Base-by-base conservation (phyloP, 108 stramenopile species). In the Poteriospumella lacustris region DNA sequence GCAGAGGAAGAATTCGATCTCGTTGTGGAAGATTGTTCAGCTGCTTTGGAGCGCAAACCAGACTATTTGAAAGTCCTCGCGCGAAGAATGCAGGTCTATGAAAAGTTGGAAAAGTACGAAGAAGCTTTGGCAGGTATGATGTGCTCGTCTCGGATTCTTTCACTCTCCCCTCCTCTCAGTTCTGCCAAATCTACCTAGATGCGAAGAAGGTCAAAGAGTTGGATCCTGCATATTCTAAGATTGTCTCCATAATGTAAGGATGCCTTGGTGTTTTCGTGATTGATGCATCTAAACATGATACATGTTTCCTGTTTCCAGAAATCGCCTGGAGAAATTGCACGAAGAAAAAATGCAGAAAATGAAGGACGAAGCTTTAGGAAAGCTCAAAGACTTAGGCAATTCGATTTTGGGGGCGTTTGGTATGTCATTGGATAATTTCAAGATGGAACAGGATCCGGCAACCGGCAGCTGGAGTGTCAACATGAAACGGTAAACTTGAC, bases 381-480 rank as follows among this genome's bases (percentile, higher is more conserved):
- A 98, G 77, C 87, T 98, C 44, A 98, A 97, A 82, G 95, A 98
- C 41, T 83, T 98, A 67, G 97, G 97, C n/a, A 97, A 98, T 80
- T 83, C 81, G 29, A 75, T 98, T 2, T 82, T 98, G 28, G 91
- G 94, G 28, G 92, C 95, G 77, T 98, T 98, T 86, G 97, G 97
- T 9, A 76, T 98, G 84, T 91, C 90, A 62, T 68, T 96, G 69
- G 96, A 98, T 80, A 98, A 98, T 76, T 98, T 98, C 76, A 81
- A 94, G 81, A 87, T 95, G 39, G 86, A 91, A 2, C 91, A 98
- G 89, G 96, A 98, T 85, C 95, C 95, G 3, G 90, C 87, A 2
- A 92, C 87, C 1, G 90, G 91, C 0, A 88, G 90, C 31, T 91
- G 90, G 76, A 89, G 78, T 59, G 90, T 94, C 78, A 87, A n/a